Evolutionary conservation across 768 basidiomycete species (phyloP), one percentile per base, ranked within the genome.

Genomic region (Chalciporus chontae): DNA sequence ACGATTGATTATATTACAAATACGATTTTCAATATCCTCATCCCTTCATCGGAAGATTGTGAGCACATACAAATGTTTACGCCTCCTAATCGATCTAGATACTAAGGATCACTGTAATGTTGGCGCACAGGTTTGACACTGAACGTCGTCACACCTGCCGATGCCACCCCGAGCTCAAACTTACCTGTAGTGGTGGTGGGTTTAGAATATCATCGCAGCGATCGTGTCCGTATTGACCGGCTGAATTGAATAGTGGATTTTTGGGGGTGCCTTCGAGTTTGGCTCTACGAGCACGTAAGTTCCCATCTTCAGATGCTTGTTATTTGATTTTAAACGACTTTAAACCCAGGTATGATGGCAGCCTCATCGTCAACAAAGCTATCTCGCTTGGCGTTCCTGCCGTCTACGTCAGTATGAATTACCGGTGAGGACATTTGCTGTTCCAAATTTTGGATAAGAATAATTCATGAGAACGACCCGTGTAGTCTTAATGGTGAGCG

Each of bases 141-240:
- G 32, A 81, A 83, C 52, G 73, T 83, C 15, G 56, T 79, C 23
- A 73, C 70, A 44, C 80, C 82, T 5, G 59, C 64, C 1, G 61
- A 53, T 31, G 70, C 75, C 1, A 73, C 70, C 0, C 47, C 74
- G 2, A 56, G 57, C 0, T 73, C 73, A 8, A 76, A 76, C 44
- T 64, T 82, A 3, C 81, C 82, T 2, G 78, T 84, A 7, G 66
- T 79, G 17, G 77, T 74, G 26, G 80, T 81, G 62, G 40, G 78
- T 69, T 6, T 15, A 15, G 5, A 8, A 26, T 10, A 10, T 19
- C 2, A 29, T 36, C 17, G 3, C 8, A 36, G n/a, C 0, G 32
- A 15, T 34, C 32, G 3, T 24, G 14, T 3, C 21, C 13, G 7
- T 26, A 26, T 43, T 42, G 5, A 39, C 10, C 4, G 7, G 2